Conservation (phyloP, 106 monocot species). For the Chionographis japonica region DNA sequence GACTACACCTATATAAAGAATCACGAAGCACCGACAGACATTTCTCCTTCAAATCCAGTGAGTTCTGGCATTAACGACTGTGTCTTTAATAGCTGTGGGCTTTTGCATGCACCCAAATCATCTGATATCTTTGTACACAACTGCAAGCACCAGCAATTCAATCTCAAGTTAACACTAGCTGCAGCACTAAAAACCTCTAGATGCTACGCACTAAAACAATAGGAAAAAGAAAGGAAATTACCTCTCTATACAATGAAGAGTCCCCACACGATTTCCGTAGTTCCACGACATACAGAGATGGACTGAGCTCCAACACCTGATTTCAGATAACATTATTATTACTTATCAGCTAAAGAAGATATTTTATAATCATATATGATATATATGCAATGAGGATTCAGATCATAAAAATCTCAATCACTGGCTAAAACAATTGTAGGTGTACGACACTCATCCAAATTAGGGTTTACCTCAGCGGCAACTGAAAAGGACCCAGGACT, state of each 20-base stretch:
- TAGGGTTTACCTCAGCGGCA: slow-evolving; percentile 57
- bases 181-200: no score
- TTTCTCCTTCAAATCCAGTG: slow-evolving; percentile 20
- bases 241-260: slow-evolving; percentile 64
- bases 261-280: slow-evolving; percentile 70
- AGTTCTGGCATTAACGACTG: slow-evolving; percentile 25
- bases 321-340: not conserved
- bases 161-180: not conserved
- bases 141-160: slow-evolving; percentile 11
- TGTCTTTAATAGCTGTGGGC: slow-evolving; percentile 29
- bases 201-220: not conserved
- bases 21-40: slow-evolving; percentile 21
- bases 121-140: slow-evolving; percentile 55
- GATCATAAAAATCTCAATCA: no score
- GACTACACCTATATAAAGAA: not conserved
- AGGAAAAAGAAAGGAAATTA: slow-evolving; percentile 9
- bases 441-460: not conserved
- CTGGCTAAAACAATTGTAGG: not conserved
- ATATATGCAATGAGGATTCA: not conserved
- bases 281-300: slow-evolving; percentile 78
- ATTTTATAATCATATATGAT: not conserved
- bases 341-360: not conserved
- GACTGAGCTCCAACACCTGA: slow-evolving; percentile 80
- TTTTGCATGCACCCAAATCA: slow-evolving; percentile 47
- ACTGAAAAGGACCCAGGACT: slow-evolving; percentile 45